Conservation (phyloP, 176 grass and related monocot genomes). For the Rhipidocladum racemiflorum region DNA sequence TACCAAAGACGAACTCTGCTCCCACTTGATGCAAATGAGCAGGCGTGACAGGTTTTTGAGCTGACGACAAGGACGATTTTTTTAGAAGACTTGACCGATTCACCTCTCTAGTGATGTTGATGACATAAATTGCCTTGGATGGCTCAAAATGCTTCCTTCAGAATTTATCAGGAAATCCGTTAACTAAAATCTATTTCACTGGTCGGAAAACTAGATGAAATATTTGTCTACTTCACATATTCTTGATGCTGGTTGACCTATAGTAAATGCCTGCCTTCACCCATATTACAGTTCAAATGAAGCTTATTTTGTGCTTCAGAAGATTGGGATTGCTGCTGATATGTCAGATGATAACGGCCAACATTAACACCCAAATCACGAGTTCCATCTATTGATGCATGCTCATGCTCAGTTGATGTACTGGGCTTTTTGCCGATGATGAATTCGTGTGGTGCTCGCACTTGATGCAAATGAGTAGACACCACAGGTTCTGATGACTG, state of each 20-base stretch:
- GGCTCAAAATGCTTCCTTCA: slow-evolving; percentile 8
- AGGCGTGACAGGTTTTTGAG: slow-evolving; percentile 20
- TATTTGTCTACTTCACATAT: slow-evolving; percentile 18
- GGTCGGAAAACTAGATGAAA: slow-evolving; percentile 25
- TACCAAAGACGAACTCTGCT: slow-evolving; percentile 38
- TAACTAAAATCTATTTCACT: slow-evolving; percentile 26
- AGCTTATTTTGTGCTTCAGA: slow-evolving; percentile 25
- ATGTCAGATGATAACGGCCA: background rate
- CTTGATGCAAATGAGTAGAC: slow-evolving; percentile 26
- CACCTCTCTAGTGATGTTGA: slow-evolving; percentile 21
- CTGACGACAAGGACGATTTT: background rate
- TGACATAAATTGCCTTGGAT: slow-evolving; percentile 26
- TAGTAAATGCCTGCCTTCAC: slow-evolving; percentile 35
- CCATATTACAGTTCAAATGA: slow-evolving; percentile 34
- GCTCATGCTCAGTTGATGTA: background rate
- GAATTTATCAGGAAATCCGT: slow-evolving; percentile 23
- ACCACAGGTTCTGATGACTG: background rate
- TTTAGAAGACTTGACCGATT: background rate
- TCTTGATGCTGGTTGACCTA: slow-evolving; percentile 35
- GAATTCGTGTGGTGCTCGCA: background rate
- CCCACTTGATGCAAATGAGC: slow-evolving; percentile 23
- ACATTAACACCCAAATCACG: background rate
- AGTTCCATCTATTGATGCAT: slow-evolving; percentile 11
- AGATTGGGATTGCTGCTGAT: slow-evolving; percentile 24
- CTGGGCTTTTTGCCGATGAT: slow-evolving; percentile 22